Evolutionary conservation across 768 basidiomycete genomes (phyloP).

Genomic region (Baorangia bicolor): DNA sequence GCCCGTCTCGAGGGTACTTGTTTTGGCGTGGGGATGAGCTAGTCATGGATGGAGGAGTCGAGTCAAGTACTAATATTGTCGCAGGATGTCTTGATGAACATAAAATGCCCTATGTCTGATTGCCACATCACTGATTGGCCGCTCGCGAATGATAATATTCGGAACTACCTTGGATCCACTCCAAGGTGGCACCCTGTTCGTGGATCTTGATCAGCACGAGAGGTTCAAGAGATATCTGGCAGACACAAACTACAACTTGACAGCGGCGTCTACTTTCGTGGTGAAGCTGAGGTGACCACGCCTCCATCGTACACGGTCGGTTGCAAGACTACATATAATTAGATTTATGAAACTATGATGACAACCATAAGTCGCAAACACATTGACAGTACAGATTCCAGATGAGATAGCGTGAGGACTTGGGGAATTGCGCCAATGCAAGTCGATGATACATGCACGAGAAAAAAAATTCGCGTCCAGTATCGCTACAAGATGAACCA

Average conservation of each 20-base stretch:
- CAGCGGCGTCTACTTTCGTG: too few species aligned
- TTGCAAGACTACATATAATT: background rate
- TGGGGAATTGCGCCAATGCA: slow-evolving; percentile 10
- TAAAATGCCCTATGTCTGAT: background rate
- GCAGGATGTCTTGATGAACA: background rate
- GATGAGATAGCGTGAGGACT: slow-evolving; percentile 11
- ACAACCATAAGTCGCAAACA: slow-evolving; percentile 8
- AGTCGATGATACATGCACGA: slow-evolving; percentile 18
- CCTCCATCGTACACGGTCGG: background rate
- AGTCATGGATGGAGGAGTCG: background rate
- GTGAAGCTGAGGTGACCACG: background rate
- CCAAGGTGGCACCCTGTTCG: too few species aligned
- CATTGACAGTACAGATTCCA: slow-evolving; percentile 16
- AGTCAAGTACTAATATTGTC: background rate
- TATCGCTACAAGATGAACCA: slow-evolving; percentile 16
- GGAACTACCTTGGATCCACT: background rate
- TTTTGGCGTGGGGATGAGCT: background rate
- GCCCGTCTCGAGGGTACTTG: background rate
- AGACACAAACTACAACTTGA: background rate
- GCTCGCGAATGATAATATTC: background rate
- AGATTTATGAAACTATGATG: background rate
- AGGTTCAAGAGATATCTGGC: too few species aligned
- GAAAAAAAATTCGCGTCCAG: slow-evolving; percentile 16
- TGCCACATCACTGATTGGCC: too few species aligned
- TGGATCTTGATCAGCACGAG: too few species aligned